phyloP scores from a whole-genome alignment of 2,329 filamentous ascomycete genomes.

The Penicillium sp. region DNA sequence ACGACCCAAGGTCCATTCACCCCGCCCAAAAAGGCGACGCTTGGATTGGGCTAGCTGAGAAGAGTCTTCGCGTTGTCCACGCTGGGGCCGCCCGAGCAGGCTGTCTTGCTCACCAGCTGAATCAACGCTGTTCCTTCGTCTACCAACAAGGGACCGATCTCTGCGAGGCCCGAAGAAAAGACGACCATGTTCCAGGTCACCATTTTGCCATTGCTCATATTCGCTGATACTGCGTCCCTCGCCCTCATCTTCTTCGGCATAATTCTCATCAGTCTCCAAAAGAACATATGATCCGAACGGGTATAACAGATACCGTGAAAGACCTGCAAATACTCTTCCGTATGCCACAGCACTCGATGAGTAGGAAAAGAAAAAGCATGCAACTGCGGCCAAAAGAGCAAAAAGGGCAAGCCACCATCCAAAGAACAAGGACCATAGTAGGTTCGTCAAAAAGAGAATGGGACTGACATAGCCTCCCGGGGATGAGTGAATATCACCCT shows the following conservation, averaged over 20 bases:
- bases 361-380: constrained; percentile 78
- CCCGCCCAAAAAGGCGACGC: constrained; percentile 86
- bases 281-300: constrained; percentile 96
- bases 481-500: constrained; percentile 93
- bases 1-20: constrained; percentile 90
- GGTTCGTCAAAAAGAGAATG: constrained; percentile 84
- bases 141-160: constrained; percentile 76
- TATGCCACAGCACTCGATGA: constrained; percentile 80
- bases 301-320: constrained; percentile 86
- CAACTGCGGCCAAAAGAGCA: constrained; percentile 68
- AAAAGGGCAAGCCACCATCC: constrained; percentile 93
- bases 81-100: constrained; percentile 67
- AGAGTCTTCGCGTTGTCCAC: constrained; percentile 48
- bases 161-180: constrained; percentile 87
- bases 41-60: constrained; percentile 57
- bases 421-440: constrained; percentile 85
- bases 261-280: constrained; percentile 88
- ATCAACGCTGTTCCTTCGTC: constrained; percentile 83
- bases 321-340: constrained; percentile 76
- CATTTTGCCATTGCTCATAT: constrained; percentile 98
- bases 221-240: constrained; percentile 97
- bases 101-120: constrained; percentile 88
- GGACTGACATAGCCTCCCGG: constrained; percentile 82
- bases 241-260: constrained; percentile 89
- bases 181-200: constrained; percentile 90